These are phyloP conservation scores for Dactylorhiza incarnata DNA, from an alignment of 106 monocot genomes.

Conservation along the genomic window DNA sequence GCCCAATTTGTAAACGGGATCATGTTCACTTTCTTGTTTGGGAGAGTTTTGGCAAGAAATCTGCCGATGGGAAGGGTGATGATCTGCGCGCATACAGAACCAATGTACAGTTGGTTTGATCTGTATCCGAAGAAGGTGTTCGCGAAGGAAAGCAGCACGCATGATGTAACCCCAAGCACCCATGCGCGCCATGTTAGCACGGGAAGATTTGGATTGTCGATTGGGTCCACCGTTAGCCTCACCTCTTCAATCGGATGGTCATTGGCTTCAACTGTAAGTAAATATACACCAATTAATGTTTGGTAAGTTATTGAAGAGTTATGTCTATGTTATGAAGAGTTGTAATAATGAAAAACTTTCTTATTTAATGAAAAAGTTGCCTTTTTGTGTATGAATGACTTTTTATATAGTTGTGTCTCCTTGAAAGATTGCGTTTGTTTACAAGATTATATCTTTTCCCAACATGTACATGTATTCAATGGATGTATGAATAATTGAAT, in stretches of 20 bases:
- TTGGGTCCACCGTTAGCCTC: conserved; percentile 14
- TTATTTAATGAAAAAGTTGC: not conserved
- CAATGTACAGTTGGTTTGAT: not conserved
- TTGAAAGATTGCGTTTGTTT: no score
- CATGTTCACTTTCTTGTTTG: conserved; percentile 4
- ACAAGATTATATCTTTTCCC: no score
- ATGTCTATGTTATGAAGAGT: no score
- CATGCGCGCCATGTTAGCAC: conserved; percentile 17
- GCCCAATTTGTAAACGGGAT: conserved; percentile 21
- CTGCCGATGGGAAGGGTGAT: conserved; percentile 15
- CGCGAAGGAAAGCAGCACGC: no score
- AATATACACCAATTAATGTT: not conserved
- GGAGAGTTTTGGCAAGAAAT: conserved; percentile 15
- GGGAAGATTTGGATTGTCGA: conserved; percentile 14
- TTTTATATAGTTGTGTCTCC: not conserved
- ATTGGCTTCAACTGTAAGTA: conserved; percentile 6
- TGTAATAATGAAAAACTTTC: no score
- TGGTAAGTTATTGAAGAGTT: not conserved
- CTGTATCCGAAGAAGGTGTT: no score
- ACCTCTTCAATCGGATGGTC: conserved; percentile 23
- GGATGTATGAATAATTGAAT: not conserved
- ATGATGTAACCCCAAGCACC: conserved; percentile 12
- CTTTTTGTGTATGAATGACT: not conserved
- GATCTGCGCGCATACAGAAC: conserved; percentile 16
- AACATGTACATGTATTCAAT: not conserved